Evolutionary conservation across 2,329 filamentous ascomycete species (phyloP), one percentile per base, ranked within the genome.

Genomic region (Cephalotrichum gorgonifer): DNA sequence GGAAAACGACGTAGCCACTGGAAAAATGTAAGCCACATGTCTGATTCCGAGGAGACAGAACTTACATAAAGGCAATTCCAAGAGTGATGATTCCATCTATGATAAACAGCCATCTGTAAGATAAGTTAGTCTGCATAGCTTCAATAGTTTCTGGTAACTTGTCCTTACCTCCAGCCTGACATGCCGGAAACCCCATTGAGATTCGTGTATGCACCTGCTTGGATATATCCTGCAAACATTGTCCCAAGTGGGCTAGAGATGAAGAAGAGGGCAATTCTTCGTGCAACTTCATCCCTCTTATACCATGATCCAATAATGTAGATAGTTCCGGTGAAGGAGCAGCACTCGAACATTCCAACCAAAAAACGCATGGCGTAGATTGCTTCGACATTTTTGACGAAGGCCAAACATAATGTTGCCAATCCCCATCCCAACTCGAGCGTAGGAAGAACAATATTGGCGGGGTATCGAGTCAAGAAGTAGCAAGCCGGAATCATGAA

Each of bases 81-180:
- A 80, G 63, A 2, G 73, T 77, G 56, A 79, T 78, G 23, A 77
- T 64, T 1, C 74, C 74, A 52, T 79, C 76, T n/a, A 81, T 76
- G 11, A 81, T 72, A 47, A 80, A 81, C 0, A 79, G 60, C 75
- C 70, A 74, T n/a, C 55, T 48, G 28, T 15, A 15, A 4, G 12
- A 33, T 11, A 15, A 11, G 30, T 33, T 15, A 33, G 30, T 14
- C 4, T 11, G 8, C 30, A 15, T 33, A 33, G 8, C 4, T 14
- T 33, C 12, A 11, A 35, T 14, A 3, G 11, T 23, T 33, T n/a
- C 23, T 33, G 23, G 45, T 12, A 27, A 49, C 25, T 22, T 26
- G 20, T 44, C 20, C 39, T 25, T 44, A 49, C 50, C 66, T 58
- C 73, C 73, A 77, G 0, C 75, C 75, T 0, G 71, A 62, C 56